A percentile compares a stretch with the other conserved stretches of the same genome.
Evolutionary conservation across 495 filamentous ascomycete genomes (phyloP).

Genomic region (Penicillium chermesinum): DNA sequence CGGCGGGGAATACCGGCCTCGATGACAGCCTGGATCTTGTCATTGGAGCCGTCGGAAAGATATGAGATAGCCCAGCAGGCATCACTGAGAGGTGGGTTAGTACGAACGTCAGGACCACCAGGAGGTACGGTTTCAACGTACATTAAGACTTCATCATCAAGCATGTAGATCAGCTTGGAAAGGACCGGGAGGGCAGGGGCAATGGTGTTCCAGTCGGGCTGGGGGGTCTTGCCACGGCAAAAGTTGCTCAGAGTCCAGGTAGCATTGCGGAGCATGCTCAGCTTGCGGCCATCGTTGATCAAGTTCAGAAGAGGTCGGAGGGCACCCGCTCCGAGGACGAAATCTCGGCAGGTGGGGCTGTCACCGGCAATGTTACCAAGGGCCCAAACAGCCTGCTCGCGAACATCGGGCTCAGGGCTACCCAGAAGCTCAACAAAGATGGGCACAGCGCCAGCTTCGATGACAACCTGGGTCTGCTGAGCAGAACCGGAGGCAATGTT

Average conservation of each 20-base stretch:
- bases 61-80: conserved; percentile 99
- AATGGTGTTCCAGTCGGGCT: conserved; percentile 97
- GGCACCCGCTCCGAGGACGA: conserved; percentile 83
- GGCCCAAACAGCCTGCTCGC: conserved; percentile 98
- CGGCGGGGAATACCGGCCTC: conserved; percentile 97
- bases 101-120: no score
- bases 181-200: conserved; percentile 93
- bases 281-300: conserved; percentile 94
- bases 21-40: conserved; percentile 99
- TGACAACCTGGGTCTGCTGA: conserved; percentile 96
- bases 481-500: conserved; percentile 99
- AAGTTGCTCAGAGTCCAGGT: conserved; percentile 99
- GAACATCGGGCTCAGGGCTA: conserved; percentile 96
- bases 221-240: conserved; percentile 98
- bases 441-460: conserved; percentile 95
- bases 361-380: conserved; percentile 99
- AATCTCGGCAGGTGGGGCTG: conserved; percentile 94
- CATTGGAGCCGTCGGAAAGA: conserved; percentile 96
- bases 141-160: conserved; percentile 97
- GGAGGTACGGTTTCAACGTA: no score
- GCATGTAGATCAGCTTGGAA: conserved; percentile 93
- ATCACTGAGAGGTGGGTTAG: no score
- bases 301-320: conserved; percentile 82
- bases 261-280: conserved; percentile 98
- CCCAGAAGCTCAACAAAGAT: conserved; percentile 95